phyloP scores from a whole-genome alignment of 2,329 filamentous ascomycete species.

The Aspergillus glaucus region DNA sequence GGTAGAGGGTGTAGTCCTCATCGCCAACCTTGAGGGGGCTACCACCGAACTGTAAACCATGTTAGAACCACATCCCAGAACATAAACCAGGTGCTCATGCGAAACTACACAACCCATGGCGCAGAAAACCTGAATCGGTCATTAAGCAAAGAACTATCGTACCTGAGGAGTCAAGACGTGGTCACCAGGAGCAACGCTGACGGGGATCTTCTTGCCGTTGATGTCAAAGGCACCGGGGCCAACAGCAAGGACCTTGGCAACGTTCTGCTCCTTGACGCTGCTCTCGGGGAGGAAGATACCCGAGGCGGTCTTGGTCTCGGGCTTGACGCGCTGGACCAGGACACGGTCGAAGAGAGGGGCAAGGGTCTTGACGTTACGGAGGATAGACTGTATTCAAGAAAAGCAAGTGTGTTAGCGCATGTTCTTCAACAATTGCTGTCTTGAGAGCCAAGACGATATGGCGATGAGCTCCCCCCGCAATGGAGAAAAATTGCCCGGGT shows the following conservation, averaged over 20 bases:
- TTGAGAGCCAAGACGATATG: neutral
- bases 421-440: neutral
- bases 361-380: slow-evolving; percentile 94
- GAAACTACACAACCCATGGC: too few relatives aligned
- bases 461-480: neutral
- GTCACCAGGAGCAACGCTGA: slow-evolving; percentile 78
- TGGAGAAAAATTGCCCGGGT: slow-evolving; percentile 2
- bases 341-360: slow-evolving; percentile 96
- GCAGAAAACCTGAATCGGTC: too few relatives aligned
- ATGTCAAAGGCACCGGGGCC: slow-evolving; percentile 83
- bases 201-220: slow-evolving; percentile 79
- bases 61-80: slow-evolving; percentile 16
- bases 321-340: slow-evolving; percentile 95
- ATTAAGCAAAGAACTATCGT: slow-evolving; percentile 28
- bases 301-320: slow-evolving; percentile 89
- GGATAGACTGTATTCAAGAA: slow-evolving; percentile 43
- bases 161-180: slow-evolving; percentile 94
- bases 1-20: slow-evolving; percentile 92
- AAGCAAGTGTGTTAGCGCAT: slow-evolving; percentile 5
- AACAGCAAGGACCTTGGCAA: slow-evolving; percentile 92
- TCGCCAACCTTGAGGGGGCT: slow-evolving; percentile 96
- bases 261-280: slow-evolving; percentile 95
- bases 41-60: slow-evolving; percentile 66
- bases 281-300: slow-evolving; percentile 98
- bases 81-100: slow-evolving; percentile 2